Evolutionary conservation across 2,329 filamentous ascomycete genomes (phyloP), one percentile per base, ranked within the genome.

Genomic region (Colletotrichum plurivorum): DNA sequence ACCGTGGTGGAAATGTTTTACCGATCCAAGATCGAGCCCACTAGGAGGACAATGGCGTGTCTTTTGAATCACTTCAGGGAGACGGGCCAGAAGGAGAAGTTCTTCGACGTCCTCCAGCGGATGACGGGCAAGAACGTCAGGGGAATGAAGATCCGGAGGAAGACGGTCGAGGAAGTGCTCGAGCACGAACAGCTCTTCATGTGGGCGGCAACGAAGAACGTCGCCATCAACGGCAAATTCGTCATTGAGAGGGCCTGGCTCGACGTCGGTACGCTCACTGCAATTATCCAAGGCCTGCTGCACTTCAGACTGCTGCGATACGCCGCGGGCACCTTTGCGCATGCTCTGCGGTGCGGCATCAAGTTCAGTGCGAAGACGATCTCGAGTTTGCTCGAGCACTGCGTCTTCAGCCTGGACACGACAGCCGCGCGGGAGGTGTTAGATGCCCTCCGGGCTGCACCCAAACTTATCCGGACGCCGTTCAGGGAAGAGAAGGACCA

Each of bases 1-100:
- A 74, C 82, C n/a, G 82, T 91, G 39, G 81, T 89, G 20, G 78
- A 87, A 57, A 85, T 84, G 0, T 86, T 88, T 60, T 78, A 88
- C 49, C 73, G 79, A 10, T 85, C 81, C 45, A 77, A 77, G 4
- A 74, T 87, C 51, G 80, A 76, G 43, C 85, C 86, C 2, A 88
- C 86, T 0, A 78, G 83, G 51, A 82, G 83, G 25, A 88, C 87
- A 0, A 78, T 84, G 22, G 77, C 84, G 7, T 85, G 83, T 65
- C 77, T 89, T 18, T 73, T 89, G 20, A 82, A 85, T 53, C 87
- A 89, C 71, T 86, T 85, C 73, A 83, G 81, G 45, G 75, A 74
- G 6, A 80, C 78, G 7, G 76, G 79, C 2, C 82, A 87, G 49
- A 71, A 82, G 2, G 73, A 80, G 6, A 78, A 78, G 12, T 84